Base-by-base conservation (phyloP, 2,329 filamentous ascomycete genomes). In the Penicillium palitans region DNA sequence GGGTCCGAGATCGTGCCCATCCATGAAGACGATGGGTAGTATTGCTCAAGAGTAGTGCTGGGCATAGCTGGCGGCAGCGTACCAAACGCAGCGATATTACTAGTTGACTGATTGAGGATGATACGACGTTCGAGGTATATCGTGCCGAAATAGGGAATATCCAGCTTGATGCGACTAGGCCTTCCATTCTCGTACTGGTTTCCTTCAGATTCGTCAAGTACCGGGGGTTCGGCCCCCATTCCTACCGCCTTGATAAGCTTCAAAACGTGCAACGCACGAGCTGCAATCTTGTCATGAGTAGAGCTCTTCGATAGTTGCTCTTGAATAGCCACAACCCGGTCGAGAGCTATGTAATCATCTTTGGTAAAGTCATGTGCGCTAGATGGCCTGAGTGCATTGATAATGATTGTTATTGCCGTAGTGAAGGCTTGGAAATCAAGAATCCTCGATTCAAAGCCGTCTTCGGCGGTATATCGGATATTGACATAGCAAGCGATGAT, bases 361-460 rank as follows among this genome's bases (percentile, higher is more conserved):
- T 31, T n/a, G 27, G 9, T 48, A 7, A 31, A 33, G 10, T 55
- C 37, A 9, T 35, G 35, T 6, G 10, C 7, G 21, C 29, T 52
- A 40, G 10, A 33, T 41, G 56, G 52, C 7, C 53, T 46, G 9
- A 62, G 12, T 13, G 51, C 37, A 55, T 53, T 59, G 21, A 61
- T 27, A 9, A 61, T 35, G 15, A 61, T 47, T 12, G 55, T 58
- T 17, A 59, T 60, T 21, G 56, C 59, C 0, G 61, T 48, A 17
- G 61, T 61, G 17, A 63, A 61, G 4, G 61, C 59, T 24, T 57
- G 56, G 35, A 61, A 63, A 45, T 63, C 59, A 44, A 59, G 39
- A 9, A 55, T 47, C 25, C 55, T 59, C 21, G 50, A 61, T 41
- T 52, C 51, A 44, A 57, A 61, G 5, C 51, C 58, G 0, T 44